Evolutionary conservation across 805 yeast species (phyloP).

Genomic region (Zygoascus biomembranicola): DNA sequence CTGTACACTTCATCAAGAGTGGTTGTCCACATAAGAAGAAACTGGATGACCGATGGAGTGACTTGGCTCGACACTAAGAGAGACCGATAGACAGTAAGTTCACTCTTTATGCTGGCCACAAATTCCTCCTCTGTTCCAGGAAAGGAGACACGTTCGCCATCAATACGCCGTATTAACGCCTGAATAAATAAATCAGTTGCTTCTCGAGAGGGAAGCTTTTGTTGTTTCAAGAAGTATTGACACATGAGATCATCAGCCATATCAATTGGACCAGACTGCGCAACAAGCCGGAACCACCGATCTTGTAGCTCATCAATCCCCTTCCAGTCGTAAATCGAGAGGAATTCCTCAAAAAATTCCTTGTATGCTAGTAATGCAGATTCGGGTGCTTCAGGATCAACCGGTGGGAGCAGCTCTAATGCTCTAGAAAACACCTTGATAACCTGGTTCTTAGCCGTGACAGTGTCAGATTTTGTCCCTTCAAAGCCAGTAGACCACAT

Average conservation of each 20-base stretch:
- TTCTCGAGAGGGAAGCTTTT: constrained; percentile 13
- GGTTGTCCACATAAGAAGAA: constrained; percentile 20
- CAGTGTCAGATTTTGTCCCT: constrained; percentile 15
- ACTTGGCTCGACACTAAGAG: constrained; percentile 12
- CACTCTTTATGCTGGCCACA: constrained; percentile 11
- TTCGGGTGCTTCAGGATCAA: constrained; percentile 17
- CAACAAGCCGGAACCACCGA: constrained; percentile 20
- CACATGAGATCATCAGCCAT: constrained; percentile 14
- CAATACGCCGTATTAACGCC: constrained; percentile 8
- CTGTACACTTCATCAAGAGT: constrained; percentile 20
- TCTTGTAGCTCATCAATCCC: constrained; percentile 14
- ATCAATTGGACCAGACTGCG: constrained; percentile 20
- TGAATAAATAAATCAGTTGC: constrained; percentile 18
- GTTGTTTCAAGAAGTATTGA: constrained; percentile 4
- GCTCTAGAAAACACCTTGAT: constrained; percentile 18
- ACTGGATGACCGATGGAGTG: constrained; percentile 19
- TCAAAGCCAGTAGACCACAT: constrained; percentile 22
- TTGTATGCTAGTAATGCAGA: constrained; percentile 2
- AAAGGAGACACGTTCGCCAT: neutral
- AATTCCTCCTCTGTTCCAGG: constrained; percentile 15
- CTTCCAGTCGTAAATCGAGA: constrained; percentile 9
- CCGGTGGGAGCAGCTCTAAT: constrained; percentile 17
- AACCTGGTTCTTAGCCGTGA: constrained; percentile 20
- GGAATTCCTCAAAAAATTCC: constrained; percentile 16
- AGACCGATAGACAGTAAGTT: constrained; percentile 11